Conservation (phyloP, 352 stramenopile genomes). For the Pythium periplocum region DNA sequence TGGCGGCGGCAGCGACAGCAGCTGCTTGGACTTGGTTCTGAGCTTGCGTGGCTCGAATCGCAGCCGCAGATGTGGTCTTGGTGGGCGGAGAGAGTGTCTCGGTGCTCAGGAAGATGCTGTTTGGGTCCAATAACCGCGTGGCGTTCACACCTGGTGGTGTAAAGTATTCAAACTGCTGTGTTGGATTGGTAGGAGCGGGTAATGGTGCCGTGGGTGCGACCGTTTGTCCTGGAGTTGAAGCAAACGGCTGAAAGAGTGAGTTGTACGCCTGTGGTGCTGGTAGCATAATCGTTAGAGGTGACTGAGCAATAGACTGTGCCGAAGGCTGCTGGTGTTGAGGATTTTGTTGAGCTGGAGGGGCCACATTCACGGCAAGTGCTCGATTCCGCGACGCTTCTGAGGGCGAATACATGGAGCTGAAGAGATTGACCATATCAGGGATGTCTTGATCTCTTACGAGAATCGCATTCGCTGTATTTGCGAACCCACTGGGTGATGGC, state of each 20-base stretch:
- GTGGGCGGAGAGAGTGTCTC: constrained; percentile 35
- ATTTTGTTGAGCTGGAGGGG: constrained; percentile 3
- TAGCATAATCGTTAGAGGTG: constrained; percentile 26
- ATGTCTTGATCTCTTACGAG: constrained; percentile 37
- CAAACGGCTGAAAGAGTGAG: constrained; percentile 18
- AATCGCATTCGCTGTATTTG: constrained; percentile 3
- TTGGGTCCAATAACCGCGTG: constrained; percentile 25
- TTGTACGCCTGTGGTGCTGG: constrained; percentile 22
- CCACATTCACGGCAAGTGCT: not conserved
- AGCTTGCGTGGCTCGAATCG: constrained; percentile 8
- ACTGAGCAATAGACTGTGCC: constrained; percentile 4
- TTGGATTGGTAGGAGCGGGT: constrained; percentile 7
- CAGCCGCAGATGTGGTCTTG: constrained; percentile 24
- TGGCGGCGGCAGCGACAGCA: constrained; percentile 17
- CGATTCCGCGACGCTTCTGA: constrained; percentile 7
- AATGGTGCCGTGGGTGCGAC: constrained; percentile 6
- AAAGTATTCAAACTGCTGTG: constrained; percentile 46
- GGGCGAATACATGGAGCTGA: constrained; percentile 62
- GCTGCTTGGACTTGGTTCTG: constrained; percentile 34
- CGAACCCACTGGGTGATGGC: constrained; percentile 12
- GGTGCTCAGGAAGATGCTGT: constrained; percentile 33
- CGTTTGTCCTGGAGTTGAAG: not conserved
- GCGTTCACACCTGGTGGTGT: constrained; percentile 42
- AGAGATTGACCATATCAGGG: constrained; percentile 58
- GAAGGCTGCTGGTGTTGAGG: constrained; percentile 2